These are phyloP conservation scores for Fistulina hepatica DNA, from an alignment of 1,284 basidiomycete genomes.

Conservation along the genomic window DNA sequence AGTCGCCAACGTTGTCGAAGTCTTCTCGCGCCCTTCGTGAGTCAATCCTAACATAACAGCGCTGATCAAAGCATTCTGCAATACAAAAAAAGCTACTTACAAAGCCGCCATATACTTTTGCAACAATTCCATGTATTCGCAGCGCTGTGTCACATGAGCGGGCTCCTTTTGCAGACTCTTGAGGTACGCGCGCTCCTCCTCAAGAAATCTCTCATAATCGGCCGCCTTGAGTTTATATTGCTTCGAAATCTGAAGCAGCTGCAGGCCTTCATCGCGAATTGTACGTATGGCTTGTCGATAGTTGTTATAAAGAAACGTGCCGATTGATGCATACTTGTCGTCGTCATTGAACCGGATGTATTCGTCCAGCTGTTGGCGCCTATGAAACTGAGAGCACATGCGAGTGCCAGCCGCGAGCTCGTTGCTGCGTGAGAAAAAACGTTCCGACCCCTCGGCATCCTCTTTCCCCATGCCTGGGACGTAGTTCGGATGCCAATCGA, in stretches of 20 bases:
- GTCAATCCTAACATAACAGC: background rate
- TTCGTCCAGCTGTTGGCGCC: slow-evolving; percentile 13
- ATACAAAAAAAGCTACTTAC: slow-evolving; percentile 11
- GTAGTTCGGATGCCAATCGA: slow-evolving; percentile 10
- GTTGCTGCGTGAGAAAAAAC: slow-evolving; percentile 16
- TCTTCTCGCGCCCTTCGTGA: background rate
- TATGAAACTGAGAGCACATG: slow-evolving; percentile 13
- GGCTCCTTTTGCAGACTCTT: slow-evolving; percentile 12
- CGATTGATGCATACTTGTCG: slow-evolving; percentile 14
- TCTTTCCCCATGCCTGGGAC: slow-evolving; percentile 14
- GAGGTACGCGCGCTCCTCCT: slow-evolving; percentile 16
- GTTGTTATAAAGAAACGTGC: slow-evolving; percentile 19
- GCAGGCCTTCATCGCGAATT: slow-evolving; percentile 8
- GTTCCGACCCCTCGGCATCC: slow-evolving; percentile 16
- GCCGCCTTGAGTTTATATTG: slow-evolving; percentile 3
- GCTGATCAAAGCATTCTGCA: background rate
- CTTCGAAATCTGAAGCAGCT: slow-evolving; percentile 1
- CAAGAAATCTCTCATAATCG: slow-evolving; percentile 16
- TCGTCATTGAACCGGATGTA: slow-evolving; percentile 14
- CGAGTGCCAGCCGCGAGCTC: slow-evolving; percentile 13
- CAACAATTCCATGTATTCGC: slow-evolving; percentile 17
- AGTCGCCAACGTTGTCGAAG: slow-evolving; percentile 3
- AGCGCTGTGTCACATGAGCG: slow-evolving; percentile 3
- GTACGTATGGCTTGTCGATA: slow-evolving; percentile 18
- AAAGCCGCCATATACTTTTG: slow-evolving; percentile 5